phyloP scores from a whole-genome alignment of 2,329 filamentous ascomycete genomes.

The Verticillium nubilum region DNA sequence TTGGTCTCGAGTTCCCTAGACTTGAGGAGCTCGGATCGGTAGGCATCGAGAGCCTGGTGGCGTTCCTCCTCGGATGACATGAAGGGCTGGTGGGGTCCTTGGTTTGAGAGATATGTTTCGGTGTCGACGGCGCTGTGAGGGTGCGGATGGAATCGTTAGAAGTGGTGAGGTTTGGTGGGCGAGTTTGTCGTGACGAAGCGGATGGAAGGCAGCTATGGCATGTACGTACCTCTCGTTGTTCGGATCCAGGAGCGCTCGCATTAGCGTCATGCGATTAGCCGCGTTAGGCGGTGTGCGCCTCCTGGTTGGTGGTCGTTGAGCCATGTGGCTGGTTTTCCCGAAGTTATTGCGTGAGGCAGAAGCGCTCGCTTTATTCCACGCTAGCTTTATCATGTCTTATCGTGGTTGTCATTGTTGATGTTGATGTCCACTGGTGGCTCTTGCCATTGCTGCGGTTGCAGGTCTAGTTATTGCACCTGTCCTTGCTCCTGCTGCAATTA shows the following conservation, averaged over 20 bases:
- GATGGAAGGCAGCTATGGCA: slow-evolving; percentile 1
- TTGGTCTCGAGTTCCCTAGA: slow-evolving; percentile 99
- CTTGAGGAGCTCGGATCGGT: slow-evolving; percentile 80
- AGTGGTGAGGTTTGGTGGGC: not conserved
- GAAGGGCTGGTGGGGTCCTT: slow-evolving; percentile 13
- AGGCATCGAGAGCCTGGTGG: slow-evolving; percentile 68
- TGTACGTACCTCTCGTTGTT: slow-evolving; percentile 3
- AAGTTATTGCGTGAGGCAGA: not conserved
- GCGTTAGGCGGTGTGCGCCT: not conserved
- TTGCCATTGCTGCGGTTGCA: too few species aligned
- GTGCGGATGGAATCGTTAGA: not conserved
- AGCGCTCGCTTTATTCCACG: not conserved
- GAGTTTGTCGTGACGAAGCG: not conserved
- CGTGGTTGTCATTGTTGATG: too few species aligned
- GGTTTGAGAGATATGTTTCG: slow-evolving; percentile 1
- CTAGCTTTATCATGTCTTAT: too few species aligned
- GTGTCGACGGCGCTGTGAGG: not conserved
- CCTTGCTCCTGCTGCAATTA: too few species aligned
- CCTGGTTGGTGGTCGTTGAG: not conserved
- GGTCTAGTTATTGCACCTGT: too few species aligned
- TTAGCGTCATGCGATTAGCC: not conserved
- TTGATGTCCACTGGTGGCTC: too few species aligned
- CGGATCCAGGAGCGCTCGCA: not conserved
- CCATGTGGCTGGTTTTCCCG: not conserved
- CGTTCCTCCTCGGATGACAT: slow-evolving; percentile 55